Evolutionary conservation across 495 filamentous ascomycete species (phyloP).

Genomic region (Podospora pseudoanserina): DNA sequence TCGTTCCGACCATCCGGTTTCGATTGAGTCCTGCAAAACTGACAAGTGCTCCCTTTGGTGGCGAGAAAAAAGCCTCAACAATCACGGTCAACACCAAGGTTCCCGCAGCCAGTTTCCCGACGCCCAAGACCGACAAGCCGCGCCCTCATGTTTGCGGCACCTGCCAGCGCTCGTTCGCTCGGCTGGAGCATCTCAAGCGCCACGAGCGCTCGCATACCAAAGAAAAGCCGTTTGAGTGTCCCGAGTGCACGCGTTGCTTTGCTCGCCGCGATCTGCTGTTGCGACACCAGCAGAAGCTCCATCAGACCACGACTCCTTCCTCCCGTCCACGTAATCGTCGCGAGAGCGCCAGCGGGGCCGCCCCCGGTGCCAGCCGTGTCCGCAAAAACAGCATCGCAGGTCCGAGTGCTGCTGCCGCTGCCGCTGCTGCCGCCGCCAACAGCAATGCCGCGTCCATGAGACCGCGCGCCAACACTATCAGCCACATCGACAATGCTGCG

Average conservation of each 20-base stretch:
- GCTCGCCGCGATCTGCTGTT: constrained; percentile 88
- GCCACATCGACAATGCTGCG: constrained; percentile 79
- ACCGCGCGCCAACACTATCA: constrained; percentile 93
- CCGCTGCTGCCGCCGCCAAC: constrained; percentile 43
- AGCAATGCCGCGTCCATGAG: constrained; percentile 60
- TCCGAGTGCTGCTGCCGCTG: constrained; percentile 41
- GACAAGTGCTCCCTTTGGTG: constrained; percentile 15
- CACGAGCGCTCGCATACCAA: constrained; percentile 99
- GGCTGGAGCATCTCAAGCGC: constrained; percentile 94
- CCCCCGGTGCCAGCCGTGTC: constrained; percentile 63
- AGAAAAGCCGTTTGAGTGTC: constrained; percentile 98
- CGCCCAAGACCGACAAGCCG: constrained; percentile 95
- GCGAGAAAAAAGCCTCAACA: constrained; percentile 40
- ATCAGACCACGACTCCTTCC: constrained; percentile 91
- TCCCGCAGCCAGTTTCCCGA: constrained; percentile 54
- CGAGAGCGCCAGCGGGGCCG: constrained; percentile 80
- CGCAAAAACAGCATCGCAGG: constrained; percentile 88
- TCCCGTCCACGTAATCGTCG: constrained; percentile 82
- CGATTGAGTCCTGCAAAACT: constrained; percentile 16
- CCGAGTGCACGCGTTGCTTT: constrained; percentile 93
- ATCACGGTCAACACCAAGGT: constrained; percentile 51
- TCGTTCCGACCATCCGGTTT: not conserved
- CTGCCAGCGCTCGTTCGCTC: constrained; percentile 88
- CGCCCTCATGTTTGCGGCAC: constrained; percentile 92
- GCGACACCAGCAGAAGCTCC: constrained; percentile 96